A percentile compares a stretch with the other conserved stretches of the same genome.
These are phyloP conservation scores for Penicillium corylophilum DNA, from an alignment of 2,329 filamentous ascomycete species.

Conservation along the genomic window DNA sequence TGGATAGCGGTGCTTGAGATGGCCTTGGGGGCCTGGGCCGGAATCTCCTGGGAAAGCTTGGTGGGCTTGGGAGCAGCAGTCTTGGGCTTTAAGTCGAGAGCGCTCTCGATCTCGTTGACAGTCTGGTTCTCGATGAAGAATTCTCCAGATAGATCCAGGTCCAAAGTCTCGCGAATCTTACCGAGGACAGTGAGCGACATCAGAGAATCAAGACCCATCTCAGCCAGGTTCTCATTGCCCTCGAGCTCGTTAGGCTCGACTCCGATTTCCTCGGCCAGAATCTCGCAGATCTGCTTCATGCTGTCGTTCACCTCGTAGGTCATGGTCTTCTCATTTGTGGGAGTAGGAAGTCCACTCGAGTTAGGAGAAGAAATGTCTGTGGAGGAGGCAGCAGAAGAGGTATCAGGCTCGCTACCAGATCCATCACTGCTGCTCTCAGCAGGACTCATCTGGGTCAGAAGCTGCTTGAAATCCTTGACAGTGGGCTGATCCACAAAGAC, in stretches of 20 bases:
- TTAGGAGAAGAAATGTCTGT: constrained; percentile 37
- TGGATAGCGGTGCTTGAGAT: constrained; percentile 15
- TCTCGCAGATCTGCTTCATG: constrained; percentile 42
- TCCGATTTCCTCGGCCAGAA: constrained; percentile 46
- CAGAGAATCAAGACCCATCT: constrained; percentile 48
- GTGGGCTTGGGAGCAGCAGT: constrained; percentile 21
- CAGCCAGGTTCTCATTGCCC: constrained; percentile 40
- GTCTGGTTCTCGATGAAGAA: constrained; percentile 48
- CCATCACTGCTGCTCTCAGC: constrained; percentile 30
- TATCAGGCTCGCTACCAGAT: constrained; percentile 31
- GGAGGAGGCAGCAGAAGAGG: constrained; percentile 29
- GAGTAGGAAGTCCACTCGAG: constrained; percentile 32
- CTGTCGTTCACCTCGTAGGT: constrained; percentile 30
- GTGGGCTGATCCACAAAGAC: constrained; percentile 62
- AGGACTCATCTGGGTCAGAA: constrained; percentile 44
- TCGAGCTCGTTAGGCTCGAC: constrained; percentile 42
- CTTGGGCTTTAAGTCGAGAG: constrained; percentile 42
- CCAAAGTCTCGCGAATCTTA: constrained; percentile 45
- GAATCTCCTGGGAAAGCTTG: constrained; percentile 24
- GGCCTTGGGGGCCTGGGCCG: constrained; percentile 20
- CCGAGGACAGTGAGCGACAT: constrained; percentile 48
- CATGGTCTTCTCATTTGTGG: constrained; percentile 28
- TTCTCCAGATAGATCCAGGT: constrained; percentile 43
- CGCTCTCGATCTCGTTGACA: constrained; percentile 39
- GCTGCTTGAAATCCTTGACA: constrained; percentile 60